These are phyloP conservation scores for Globisporangium spinosum DNA, from an alignment of 352 stramenopile genomes.

Conservation along the genomic window DNA sequence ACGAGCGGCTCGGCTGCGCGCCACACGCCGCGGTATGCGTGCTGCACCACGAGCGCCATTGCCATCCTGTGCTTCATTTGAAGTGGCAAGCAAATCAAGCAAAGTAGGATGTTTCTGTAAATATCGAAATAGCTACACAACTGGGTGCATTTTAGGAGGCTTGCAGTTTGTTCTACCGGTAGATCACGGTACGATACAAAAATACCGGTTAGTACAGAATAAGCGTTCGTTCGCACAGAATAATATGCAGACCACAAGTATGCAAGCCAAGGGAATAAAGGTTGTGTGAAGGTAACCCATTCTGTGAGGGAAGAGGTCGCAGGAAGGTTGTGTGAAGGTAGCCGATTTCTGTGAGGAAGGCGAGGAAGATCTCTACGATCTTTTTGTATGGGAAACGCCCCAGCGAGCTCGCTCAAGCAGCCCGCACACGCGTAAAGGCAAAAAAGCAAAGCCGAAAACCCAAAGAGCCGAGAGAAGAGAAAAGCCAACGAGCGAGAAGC, in stretches of 20 bases:
- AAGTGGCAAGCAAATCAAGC: neutral
- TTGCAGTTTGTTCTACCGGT: no score
- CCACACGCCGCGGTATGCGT: slow-evolving; percentile 55
- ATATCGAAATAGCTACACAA: neutral
- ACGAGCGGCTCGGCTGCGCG: slow-evolving; percentile 45
- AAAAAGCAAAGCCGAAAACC: neutral
- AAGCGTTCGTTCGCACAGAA: no score
- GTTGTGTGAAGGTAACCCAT: no score
- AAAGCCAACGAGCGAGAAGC: slow-evolving; percentile 1
- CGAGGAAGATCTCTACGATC: slow-evolving; percentile 11
- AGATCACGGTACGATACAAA: no score
- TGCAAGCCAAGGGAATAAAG: no score
- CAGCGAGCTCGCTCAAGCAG: neutral
- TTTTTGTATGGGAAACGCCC: slow-evolving; percentile 15
- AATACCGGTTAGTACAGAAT: no score
- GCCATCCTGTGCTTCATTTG: slow-evolving; percentile 1
- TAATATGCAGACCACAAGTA: no score
- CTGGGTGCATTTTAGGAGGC: no score
- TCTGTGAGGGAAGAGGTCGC: no score
- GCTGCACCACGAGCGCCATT: slow-evolving; percentile 35
- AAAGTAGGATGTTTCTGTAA: neutral
- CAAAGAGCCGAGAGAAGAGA: neutral
- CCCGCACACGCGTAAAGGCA: neutral
- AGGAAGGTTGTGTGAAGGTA: no score
- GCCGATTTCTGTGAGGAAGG: neutral